Percentiles rank a stretch among this genome's conserved stretches.
Conservation (phyloP, 495 filamentous ascomycete species). For the Aspergillus hancockii region DNA sequence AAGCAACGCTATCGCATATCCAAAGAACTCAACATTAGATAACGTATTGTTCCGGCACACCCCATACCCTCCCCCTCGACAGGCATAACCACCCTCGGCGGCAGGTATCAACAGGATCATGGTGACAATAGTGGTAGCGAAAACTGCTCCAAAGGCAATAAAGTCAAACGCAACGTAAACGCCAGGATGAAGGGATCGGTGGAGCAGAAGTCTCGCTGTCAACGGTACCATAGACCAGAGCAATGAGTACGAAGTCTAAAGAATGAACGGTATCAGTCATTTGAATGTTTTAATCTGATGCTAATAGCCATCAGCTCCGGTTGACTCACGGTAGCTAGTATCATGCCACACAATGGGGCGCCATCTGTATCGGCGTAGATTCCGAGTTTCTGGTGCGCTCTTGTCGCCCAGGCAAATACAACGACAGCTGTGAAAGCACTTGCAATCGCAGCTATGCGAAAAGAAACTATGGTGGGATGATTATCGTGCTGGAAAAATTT, state of each 20-base stretch:
- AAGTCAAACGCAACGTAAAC: conserved; percentile 6
- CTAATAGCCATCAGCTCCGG: background rate
- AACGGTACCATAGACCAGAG: background rate
- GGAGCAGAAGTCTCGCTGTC: background rate
- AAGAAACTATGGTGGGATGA: conserved; percentile 2
- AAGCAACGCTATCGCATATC: background rate
- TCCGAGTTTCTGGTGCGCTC: background rate
- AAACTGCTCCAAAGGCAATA: conserved; percentile 2
- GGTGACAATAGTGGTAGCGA: background rate
- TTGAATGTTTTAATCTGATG: no score
- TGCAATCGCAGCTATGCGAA: conserved; percentile 1
- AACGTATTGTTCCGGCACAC: background rate
- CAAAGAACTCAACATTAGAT: conserved; percentile 1
- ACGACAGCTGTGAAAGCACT: background rate
- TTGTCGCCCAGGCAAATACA: conserved; percentile 1
- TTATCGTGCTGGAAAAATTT: background rate
- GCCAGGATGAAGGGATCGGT: conserved; percentile 1
- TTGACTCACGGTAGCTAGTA: background rate
- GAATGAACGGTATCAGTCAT: no score
- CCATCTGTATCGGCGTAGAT: background rate
- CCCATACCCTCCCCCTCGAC: background rate
- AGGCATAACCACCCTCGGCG: background rate
- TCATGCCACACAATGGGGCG: background rate
- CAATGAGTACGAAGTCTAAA: background rate
- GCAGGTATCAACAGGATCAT: background rate